Evolutionary conservation across 1,284 basidiomycete species (phyloP).

Genomic region (Ganoderma multipileum): DNA sequence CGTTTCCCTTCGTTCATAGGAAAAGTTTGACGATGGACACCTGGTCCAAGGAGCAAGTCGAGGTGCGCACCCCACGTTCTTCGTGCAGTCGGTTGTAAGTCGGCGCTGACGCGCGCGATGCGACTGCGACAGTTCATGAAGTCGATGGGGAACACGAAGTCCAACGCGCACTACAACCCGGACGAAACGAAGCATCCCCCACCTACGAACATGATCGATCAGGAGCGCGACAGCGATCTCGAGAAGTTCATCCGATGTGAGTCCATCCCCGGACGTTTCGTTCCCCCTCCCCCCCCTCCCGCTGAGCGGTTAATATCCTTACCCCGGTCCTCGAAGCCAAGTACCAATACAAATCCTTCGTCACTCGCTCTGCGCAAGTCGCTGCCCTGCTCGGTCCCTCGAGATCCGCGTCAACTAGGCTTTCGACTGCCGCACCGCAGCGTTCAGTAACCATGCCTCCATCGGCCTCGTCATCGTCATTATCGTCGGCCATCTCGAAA

Average conservation of each 20-base stretch:
- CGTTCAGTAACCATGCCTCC: conserved; percentile 31
- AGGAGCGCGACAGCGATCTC: conserved; percentile 82
- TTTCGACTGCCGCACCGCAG: conserved; percentile 17
- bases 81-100: not conserved
- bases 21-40: conserved; percentile 86
- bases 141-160: conserved; percentile 77
- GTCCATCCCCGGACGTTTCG: conserved; percentile 33
- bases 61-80: conserved; percentile 55
- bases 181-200: conserved; percentile 80
- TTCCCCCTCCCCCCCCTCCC: not conserved
- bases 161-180: conserved; percentile 78
- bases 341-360: conserved; percentile 75
- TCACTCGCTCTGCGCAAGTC: conserved; percentile 44
- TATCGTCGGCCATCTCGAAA: conserved; percentile 19
- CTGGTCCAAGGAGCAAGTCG: conserved; percentile 87
- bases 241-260: conserved; percentile 84
- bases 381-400: conserved; percentile 51
- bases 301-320: not conserved
- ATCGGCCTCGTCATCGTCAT: conserved; percentile 4
- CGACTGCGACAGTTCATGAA: conserved; percentile 65
- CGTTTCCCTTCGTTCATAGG: conserved; percentile 45
- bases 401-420: conserved; percentile 40
- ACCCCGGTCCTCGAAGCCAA: conserved; percentile 63
- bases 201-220: conserved; percentile 79
- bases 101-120: conserved; percentile 15